Base-by-base conservation (phyloP, 2,329 filamentous ascomycete species). In the Macroventuria anomochaeta region DNA sequence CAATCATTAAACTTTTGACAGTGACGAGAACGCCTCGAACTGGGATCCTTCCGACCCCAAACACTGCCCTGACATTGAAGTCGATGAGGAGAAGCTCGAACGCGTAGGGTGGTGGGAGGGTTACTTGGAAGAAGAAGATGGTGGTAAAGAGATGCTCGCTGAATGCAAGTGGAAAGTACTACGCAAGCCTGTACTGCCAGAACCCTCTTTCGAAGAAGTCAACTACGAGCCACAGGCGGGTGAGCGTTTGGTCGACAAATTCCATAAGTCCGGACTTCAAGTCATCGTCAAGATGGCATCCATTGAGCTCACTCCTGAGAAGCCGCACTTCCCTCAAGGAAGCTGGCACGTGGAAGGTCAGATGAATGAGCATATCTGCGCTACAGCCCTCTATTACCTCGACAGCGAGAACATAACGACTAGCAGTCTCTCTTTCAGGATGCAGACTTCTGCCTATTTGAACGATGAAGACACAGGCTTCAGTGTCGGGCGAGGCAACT, bases 231-330 rank as follows among this genome's bases (percentile, higher is more conserved):
- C 60, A 10, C 21, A 49, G 29, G 10, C 36, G 10, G 55, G 40
- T 11, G 31, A 50, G 17, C 53, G 53, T 11, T 57, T 66, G n/a
- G 13, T 47, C 10, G 57, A 65, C 10, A 52, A 26, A 1, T 68
- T 57, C 28, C 37, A 21, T 13, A 29, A 56, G 11, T 26, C 37
- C 5, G 64, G 66, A 3, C 63, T 88, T 3, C 86, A 89, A 61
- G 70, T 89, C 29, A 85, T 89, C 42, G 80, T 88, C 26, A 88
- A 88, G 63, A 75, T 89, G 58, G 79, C 83, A 1, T 81, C 79
- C 29, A 82, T 88, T 43, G 77, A 86, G 34, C 75, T 88, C 0
- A 84, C 80, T 0, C 86, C 86, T 0, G 81, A 83, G 15, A 79
- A 83, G 2, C 82, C 85, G 0, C 63, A 64, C 0, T 88, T 85